Conservation (phyloP, 768 basidiomycete species). For the Candolleomyces eurysporus region DNA sequence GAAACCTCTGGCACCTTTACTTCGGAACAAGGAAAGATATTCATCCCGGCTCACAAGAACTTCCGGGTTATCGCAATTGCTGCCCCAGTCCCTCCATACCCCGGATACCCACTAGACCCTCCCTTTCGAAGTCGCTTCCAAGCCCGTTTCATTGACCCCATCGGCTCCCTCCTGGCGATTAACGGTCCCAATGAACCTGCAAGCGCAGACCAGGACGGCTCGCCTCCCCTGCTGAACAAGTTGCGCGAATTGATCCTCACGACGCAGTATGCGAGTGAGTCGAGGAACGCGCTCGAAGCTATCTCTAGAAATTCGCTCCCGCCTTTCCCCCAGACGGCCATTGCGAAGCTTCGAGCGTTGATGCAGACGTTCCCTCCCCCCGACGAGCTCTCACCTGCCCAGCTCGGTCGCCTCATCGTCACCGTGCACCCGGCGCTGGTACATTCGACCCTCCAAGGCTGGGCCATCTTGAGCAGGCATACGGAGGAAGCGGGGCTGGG, state of each 20-base stretch:
- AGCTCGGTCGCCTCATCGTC: slow-evolving; percentile 53
- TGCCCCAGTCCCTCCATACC: slow-evolving; percentile 66
- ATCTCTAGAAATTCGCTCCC: slow-evolving; percentile 53
- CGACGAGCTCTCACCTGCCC: slow-evolving; percentile 35
- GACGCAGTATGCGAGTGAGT: slow-evolving; percentile 62
- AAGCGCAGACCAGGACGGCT: slow-evolving; percentile 1
- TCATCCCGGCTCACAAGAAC: slow-evolving; percentile 65
- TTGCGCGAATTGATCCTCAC: slow-evolving; percentile 58
- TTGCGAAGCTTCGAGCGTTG: slow-evolving; percentile 48
- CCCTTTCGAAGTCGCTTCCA: slow-evolving; percentile 71
- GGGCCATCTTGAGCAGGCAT: slow-evolving; percentile 59
- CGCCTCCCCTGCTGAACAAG: slow-evolving; percentile 33
- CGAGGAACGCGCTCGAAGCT: slow-evolving; percentile 49
- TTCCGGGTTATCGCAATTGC: slow-evolving; percentile 71
- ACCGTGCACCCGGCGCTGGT: slow-evolving; percentile 58
- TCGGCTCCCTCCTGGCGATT: slow-evolving; percentile 50
- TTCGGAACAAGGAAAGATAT: slow-evolving; percentile 38
- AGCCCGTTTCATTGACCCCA: slow-evolving; percentile 62
- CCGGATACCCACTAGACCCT: slow-evolving; percentile 64
- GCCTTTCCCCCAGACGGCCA: slow-evolving; percentile 64
- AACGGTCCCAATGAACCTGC: slow-evolving; percentile 14
- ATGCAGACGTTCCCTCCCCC: slow-evolving; percentile 50
- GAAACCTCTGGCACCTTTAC: slow-evolving; percentile 28
- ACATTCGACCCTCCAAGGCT: slow-evolving; percentile 57
- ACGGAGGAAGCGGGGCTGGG: slow-evolving; percentile 54